Percentiles rank a stretch among this genome's conserved stretches.
phyloP scores from a whole-genome alignment of 1,284 basidiomycete genomes.

The Hortiboletus rubellus region DNA sequence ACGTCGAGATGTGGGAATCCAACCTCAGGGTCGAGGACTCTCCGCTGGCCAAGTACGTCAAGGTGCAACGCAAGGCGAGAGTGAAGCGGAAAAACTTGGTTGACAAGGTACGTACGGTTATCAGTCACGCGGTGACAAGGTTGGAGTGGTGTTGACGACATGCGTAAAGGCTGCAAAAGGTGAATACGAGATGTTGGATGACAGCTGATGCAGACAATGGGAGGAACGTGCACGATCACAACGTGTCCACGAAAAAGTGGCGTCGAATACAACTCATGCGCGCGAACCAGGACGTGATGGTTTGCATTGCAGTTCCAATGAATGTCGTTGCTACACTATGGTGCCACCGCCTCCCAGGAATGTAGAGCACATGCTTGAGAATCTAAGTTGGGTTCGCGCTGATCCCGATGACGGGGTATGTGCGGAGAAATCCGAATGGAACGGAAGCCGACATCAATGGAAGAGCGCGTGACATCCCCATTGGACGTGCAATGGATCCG shows the following conservation, averaged over 20 bases:
- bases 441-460: neutral
- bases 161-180: constrained; percentile 60
- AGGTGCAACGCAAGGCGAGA: constrained; percentile 78
- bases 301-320: neutral
- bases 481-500: neutral
- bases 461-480: neutral
- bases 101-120: constrained; percentile 62
- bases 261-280: constrained; percentile 3
- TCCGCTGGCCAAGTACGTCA: constrained; percentile 79
- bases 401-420: constrained; percentile 5
- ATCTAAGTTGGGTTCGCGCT: constrained; percentile 4
- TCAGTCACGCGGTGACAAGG: neutral
- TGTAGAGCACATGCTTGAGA: constrained; percentile 6
- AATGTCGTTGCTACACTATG: neutral
- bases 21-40: constrained; percentile 63
- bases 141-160: neutral
- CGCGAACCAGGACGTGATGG: neutral
- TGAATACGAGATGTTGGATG: constrained; percentile 66
- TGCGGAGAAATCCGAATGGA: constrained; percentile 2
- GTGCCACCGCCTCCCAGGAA: neutral
- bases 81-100: constrained; percentile 73
- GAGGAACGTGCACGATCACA: neutral
- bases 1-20: constrained; percentile 75
- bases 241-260: neutral
- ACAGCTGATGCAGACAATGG: constrained; percentile 37